Evolutionary conservation across 2,329 filamentous ascomycete genomes (phyloP).

Genomic region (Colletotrichum sp.): DNA sequence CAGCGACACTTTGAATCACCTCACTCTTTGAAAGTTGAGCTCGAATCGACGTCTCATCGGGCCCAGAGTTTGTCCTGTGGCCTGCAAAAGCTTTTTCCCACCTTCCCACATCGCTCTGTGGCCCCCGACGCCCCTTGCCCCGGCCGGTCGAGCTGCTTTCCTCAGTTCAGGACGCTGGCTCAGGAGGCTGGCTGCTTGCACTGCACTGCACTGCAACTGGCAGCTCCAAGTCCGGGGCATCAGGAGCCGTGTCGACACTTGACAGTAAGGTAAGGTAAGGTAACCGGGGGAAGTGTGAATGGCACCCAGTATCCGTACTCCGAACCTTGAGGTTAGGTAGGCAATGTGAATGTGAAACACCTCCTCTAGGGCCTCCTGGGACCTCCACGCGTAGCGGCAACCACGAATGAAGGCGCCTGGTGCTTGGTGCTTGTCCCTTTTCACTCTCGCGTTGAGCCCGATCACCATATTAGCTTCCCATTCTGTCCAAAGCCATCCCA

Average conservation of each 20-base stretch:
- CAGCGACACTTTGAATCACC: neutral
- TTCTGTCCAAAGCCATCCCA: slow-evolving; percentile 10
- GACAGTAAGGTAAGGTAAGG: neutral
- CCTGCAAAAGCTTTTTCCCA: neutral
- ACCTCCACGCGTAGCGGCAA: slow-evolving; percentile 11
- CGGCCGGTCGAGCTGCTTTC: neutral
- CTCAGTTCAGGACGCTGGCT: neutral
- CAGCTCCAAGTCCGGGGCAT: neutral
- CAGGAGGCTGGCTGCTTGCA: neutral
- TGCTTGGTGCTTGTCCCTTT: slow-evolving; percentile 17
- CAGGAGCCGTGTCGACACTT: neutral
- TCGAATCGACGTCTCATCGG: neutral
- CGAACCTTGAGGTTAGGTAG: neutral
- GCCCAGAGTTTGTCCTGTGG: neutral
- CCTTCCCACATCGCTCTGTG: neutral
- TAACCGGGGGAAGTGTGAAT: neutral
- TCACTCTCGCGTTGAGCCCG: slow-evolving; percentile 14
- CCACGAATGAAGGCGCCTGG: slow-evolving; percentile 5
- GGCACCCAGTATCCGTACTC: neutral
- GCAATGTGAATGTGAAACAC: neutral
- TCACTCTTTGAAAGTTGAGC: neutral
- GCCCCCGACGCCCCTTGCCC: neutral
- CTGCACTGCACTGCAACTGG: neutral
- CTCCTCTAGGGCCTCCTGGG: neutral
- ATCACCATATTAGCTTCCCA: slow-evolving; percentile 19